Conservation (phyloP, 164 flowering plant genomes). For the Protea cynaroides region DNA sequence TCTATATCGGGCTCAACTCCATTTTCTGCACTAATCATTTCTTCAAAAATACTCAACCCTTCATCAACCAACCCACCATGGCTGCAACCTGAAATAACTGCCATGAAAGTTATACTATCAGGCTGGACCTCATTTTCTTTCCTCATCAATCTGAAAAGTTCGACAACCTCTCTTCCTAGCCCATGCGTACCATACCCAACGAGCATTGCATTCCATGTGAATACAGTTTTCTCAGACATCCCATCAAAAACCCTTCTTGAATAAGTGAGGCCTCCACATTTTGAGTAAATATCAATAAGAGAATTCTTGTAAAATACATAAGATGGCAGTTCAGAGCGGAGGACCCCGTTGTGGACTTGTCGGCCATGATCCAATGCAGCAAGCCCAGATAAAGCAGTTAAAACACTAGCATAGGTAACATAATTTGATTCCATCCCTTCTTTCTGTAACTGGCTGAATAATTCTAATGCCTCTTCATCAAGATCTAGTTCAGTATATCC, state of each 20-base stretch:
- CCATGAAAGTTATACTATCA: conserved; percentile 48
- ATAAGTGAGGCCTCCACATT: conserved; percentile 60
- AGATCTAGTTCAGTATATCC: conserved; percentile 66
- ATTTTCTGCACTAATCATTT: conserved; percentile 27
- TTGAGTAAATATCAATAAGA: conserved; percentile 71
- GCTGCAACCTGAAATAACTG: conserved; percentile 70
- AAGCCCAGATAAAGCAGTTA: conserved; percentile 66
- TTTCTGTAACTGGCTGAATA: conserved; percentile 40
- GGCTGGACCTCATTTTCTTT: conserved; percentile 43
- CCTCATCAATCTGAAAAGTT: conserved; percentile 47
- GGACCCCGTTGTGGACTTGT: conserved; percentile 57
- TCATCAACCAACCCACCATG: conserved; percentile 59
- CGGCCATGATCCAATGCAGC: conserved; percentile 58
- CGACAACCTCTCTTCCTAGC: conserved; percentile 44
- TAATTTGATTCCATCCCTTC: conserved; percentile 59
- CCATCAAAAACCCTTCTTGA: conserved; percentile 53
- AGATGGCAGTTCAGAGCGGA: conserved; percentile 36
- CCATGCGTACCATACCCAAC: conserved; percentile 70
- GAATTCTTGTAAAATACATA: conserved; percentile 59
- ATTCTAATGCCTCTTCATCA: conserved; percentile 56
- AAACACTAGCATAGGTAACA: conserved; percentile 62
- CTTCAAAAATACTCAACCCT: conserved; percentile 51
- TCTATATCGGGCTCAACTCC: conserved; percentile 41
- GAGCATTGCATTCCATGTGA: conserved; percentile 79
- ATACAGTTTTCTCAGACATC: conserved; percentile 52